Percentiles rank a stretch among this genome's conserved stretches.
Evolutionary conservation across 805 yeast species (phyloP).

Genomic region (Saccharomycopsis javanensis): DNA sequence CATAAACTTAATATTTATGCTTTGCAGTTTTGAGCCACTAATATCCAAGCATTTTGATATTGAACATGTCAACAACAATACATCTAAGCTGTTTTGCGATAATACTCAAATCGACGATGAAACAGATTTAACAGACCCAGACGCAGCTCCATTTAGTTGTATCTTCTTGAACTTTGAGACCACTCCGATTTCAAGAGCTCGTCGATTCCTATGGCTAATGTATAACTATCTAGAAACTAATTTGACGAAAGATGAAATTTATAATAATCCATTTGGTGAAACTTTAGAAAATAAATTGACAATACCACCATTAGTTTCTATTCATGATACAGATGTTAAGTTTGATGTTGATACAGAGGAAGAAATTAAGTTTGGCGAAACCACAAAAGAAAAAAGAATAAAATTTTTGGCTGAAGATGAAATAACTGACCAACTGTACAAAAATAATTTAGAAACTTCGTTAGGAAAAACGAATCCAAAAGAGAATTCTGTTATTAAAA

Average conservation of each 20-base stretch:
- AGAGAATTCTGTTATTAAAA: background rate
- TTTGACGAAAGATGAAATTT: conserved; percentile 41
- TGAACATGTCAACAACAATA: conserved; percentile 1
- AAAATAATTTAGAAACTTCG: background rate
- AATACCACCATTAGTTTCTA: conserved; percentile 30
- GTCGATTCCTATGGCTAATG: conserved; percentile 72
- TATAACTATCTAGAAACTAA: conserved; percentile 75
- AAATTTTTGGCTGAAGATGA: background rate
- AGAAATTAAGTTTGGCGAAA: conserved; percentile 36
- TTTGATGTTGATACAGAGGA: conserved; percentile 34
- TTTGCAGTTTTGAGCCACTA: conserved; percentile 54
- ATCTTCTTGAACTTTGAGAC: conserved; percentile 55
- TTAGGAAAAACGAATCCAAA: background rate
- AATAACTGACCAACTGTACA: background rate
- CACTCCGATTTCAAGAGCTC: conserved; percentile 57
- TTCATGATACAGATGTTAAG: conserved; percentile 23
- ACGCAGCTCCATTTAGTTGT: conserved; percentile 53
- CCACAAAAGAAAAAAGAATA: conserved; percentile 25
- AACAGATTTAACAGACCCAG: conserved; percentile 21
- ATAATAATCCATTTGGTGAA: conserved; percentile 47
- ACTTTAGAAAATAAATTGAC: conserved; percentile 27
- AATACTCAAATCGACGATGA: conserved; percentile 4
- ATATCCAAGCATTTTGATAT: conserved; percentile 31
- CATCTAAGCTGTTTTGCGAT: background rate
- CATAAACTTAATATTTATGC: conserved; percentile 62